Evolutionary conservation across 257 asterid genomes (phyloP), one percentile per base, ranked within the genome.

Genomic region (Leonotis leonurus): DNA sequence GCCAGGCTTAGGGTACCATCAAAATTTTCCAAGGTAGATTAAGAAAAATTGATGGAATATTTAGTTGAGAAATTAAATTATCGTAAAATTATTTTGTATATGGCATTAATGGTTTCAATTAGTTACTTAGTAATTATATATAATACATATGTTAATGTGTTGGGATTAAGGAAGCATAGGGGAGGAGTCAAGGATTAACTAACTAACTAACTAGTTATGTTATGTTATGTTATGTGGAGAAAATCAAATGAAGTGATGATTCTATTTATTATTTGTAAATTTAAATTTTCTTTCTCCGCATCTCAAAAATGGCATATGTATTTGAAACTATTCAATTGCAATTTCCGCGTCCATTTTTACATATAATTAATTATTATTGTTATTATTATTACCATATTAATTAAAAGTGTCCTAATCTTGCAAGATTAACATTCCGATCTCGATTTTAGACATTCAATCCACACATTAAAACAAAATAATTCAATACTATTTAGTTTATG

Each of bases 321-420:
- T 26, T 26, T 37, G 26, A 12, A 50, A 20, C 29, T 24, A n/a
- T 55, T 59, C 9, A 36, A 11, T 56, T 56, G 59, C 50, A 35
- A 44, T 67, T 48, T 26, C 61, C 67, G 9, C 67, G 33, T 71
- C 63, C 67, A 26, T 26, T 39, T 10, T 8, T 39, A 64, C 8
- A 26, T 24, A n/a, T n/a, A n/a, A n/a, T n/a, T n/a, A n/a, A n/a
- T n/a, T n/a, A n/a, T n/a, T n/a, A n/a, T n/a, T n/a, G n/a, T n/a
- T n/a, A n/a, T n/a, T n/a, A n/a, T n/a, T n/a, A n/a, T n/a, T n/a
- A n/a, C n/a, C n/a, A n/a, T 27, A 40, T 27, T 27, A 27, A 27
- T 27, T 27, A 27, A 27, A n/a, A 10, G 25, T 51, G 54, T 65
- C 62, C 33, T 27, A 52, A 52, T 54, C 35, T 1, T 53, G 35